These are phyloP conservation scores for Mercurialis annua DNA, from an alignment of 345 rosid species.

Conservation along the genomic window DNA sequence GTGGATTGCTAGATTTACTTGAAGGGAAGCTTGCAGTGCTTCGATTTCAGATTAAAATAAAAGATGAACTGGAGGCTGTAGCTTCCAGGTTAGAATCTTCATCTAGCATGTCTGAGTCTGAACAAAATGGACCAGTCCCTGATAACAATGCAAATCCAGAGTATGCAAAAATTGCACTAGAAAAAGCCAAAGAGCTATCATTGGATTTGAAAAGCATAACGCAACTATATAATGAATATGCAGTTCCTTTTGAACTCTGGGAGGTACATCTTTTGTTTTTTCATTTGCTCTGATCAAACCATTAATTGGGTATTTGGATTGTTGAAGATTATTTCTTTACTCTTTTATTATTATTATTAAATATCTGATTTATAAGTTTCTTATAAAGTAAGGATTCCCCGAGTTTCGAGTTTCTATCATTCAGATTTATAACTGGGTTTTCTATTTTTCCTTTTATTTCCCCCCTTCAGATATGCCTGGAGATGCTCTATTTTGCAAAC, in stretches of 20 bases:
- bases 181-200: constrained; percentile 85
- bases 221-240: constrained; percentile 90
- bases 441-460: constrained; percentile 6
- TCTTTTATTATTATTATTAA: neutral
- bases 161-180: constrained; percentile 54
- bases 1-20: constrained; percentile 87
- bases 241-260: constrained; percentile 97
- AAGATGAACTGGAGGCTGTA: constrained; percentile 72
- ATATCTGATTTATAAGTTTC: neutral
- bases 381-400: neutral
- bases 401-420: neutral
- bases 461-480: constrained; percentile 64
- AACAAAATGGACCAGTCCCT: constrained; percentile 43
- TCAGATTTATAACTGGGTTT: neutral
- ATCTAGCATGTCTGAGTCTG: constrained; percentile 50
- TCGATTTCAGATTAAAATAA: constrained; percentile 84
- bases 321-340: neutral
- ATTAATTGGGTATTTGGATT: neutral
- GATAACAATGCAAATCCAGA: constrained; percentile 40
- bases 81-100: constrained; percentile 54
- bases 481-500: constrained; percentile 93
- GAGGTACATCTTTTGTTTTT: constrained; percentile 53
- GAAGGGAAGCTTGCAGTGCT: constrained; percentile 94
- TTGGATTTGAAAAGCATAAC: constrained; percentile 90
- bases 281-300: constrained; percentile 10